These are phyloP conservation scores for Monilinia aucupariae DNA, from an alignment of 2,329 filamentous ascomycete genomes.

Conservation along the genomic window DNA sequence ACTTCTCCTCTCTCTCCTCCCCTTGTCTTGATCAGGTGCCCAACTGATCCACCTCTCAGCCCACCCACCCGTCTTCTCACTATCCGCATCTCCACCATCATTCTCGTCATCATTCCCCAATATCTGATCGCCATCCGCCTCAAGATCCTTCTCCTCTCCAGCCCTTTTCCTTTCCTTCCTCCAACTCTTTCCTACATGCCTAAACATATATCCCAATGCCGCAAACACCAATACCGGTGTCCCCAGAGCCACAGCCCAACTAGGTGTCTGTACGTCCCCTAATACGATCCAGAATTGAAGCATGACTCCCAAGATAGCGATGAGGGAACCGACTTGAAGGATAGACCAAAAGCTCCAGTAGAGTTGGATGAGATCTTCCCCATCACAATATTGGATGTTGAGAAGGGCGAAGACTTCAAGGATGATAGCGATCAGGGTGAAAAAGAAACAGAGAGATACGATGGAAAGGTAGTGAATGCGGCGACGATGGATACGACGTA, in stretches of 20 bases:
- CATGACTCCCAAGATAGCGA: slow-evolving; percentile 53
- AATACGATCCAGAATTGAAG: slow-evolving; percentile 48
- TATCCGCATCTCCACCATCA: background rate
- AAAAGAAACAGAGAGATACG: slow-evolving; percentile 41
- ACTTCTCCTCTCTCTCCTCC: background rate
- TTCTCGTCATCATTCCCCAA: background rate
- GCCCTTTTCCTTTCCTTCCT: background rate
- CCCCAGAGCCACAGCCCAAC: slow-evolving; percentile 55
- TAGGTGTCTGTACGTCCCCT: slow-evolving; percentile 47
- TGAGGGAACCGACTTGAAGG: slow-evolving; percentile 52
- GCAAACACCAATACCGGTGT: slow-evolving; percentile 55
- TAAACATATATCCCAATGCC: slow-evolving; percentile 36
- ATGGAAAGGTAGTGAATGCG: slow-evolving; percentile 39
- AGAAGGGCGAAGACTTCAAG: slow-evolving; percentile 46
- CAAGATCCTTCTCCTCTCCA: background rate
- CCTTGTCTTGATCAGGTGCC: background rate
- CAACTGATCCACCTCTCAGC: slow-evolving; percentile 11
- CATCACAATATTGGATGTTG: slow-evolving; percentile 49
- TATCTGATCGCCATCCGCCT: background rate
- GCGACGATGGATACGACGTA: slow-evolving; percentile 8
- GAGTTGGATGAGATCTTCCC: slow-evolving; percentile 52
- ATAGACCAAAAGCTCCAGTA: slow-evolving; percentile 60
- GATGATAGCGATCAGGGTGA: slow-evolving; percentile 44
- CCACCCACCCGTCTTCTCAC: background rate
- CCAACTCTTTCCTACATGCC: slow-evolving; percentile 14